Percentiles rank a stretch among this genome's conserved stretches.
Conservation (phyloP, 441 rosid genomes). For the Capsella rubella region DNA sequence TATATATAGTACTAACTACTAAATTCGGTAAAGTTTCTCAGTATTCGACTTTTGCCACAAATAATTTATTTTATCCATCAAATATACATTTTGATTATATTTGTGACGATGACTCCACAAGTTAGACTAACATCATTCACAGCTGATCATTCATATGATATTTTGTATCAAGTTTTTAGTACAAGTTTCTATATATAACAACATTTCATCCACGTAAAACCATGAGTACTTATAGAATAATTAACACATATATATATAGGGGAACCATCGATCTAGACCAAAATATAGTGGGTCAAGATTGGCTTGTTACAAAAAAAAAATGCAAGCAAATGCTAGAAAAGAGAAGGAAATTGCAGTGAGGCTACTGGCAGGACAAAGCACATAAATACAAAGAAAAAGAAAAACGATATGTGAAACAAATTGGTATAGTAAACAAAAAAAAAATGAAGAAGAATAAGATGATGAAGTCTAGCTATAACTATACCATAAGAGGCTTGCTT, state of each 20-base stretch:
- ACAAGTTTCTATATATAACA: background rate
- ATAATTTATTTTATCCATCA: background rate
- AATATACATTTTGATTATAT: background rate
- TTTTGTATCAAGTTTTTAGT: background rate
- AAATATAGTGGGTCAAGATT: constrained; percentile 30
- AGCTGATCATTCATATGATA: background rate
- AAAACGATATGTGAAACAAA: background rate
- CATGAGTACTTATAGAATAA: constrained; percentile 2
- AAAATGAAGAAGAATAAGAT: background rate
- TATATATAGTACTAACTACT: too few species aligned
- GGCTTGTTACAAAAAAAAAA: constrained; percentile 27
- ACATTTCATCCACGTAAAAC: background rate
- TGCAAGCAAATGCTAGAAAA: constrained; percentile 18
- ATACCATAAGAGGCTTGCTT: constrained; percentile 16
- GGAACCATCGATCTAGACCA: constrained; percentile 20
- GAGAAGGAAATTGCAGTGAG: background rate
- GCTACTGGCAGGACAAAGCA: background rate
- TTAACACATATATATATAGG: background rate
- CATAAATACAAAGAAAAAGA: background rate
- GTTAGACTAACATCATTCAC: background rate
- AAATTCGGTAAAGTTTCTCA: background rate
- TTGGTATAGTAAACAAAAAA: background rate
- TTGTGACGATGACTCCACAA: constrained; percentile 1
- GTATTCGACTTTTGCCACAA: background rate
- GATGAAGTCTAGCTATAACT: constrained; percentile 16